These are phyloP conservation scores for Ophiorrhiza pumila DNA, from an alignment of 257 asterid species.

Conservation along the genomic window DNA sequence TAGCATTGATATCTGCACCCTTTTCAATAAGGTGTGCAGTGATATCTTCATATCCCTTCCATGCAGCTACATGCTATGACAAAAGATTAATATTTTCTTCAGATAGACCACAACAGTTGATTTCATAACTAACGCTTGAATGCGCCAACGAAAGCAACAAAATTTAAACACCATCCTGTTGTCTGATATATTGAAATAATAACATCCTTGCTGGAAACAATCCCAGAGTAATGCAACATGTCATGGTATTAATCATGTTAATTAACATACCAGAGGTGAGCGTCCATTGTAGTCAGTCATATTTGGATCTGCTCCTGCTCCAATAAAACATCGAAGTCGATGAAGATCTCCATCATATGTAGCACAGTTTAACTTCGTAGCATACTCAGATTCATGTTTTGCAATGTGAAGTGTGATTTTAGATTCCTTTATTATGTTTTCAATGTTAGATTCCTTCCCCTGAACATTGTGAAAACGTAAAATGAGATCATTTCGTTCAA, in stretches of 20 bases:
- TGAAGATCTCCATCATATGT: slow-evolving; percentile 62
- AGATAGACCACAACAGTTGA: not conserved
- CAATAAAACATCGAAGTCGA: slow-evolving; percentile 40
- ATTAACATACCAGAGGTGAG: slow-evolving; percentile 55
- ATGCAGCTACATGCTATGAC: slow-evolving; percentile 64
- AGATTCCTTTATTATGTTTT: slow-evolving; percentile 46
- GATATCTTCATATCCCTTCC: slow-evolving; percentile 53
- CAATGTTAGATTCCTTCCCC: slow-evolving; percentile 48
- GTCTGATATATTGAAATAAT: not conserved
- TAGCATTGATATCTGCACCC: slow-evolving; percentile 40
- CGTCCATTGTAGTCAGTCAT: slow-evolving; percentile 56
- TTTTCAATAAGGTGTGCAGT: slow-evolving; percentile 43
- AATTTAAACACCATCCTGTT: not conserved
- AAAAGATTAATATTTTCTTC: not conserved
- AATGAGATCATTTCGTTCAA: not conserved
- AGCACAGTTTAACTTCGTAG: slow-evolving; percentile 63
- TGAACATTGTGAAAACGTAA: slow-evolving; percentile 16
- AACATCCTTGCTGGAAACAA: not conserved
- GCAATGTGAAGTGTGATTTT: slow-evolving; percentile 40
- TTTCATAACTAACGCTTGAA: too few relatives aligned
- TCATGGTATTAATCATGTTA: not conserved
- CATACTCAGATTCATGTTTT: slow-evolving; percentile 61
- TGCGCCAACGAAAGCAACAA: not conserved
- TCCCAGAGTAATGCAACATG: not conserved
- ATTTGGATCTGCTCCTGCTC: slow-evolving; percentile 64